Conservation (phyloP, 768 basidiomycete species). For the Tylopilus plumbeoviolaceoides region DNA sequence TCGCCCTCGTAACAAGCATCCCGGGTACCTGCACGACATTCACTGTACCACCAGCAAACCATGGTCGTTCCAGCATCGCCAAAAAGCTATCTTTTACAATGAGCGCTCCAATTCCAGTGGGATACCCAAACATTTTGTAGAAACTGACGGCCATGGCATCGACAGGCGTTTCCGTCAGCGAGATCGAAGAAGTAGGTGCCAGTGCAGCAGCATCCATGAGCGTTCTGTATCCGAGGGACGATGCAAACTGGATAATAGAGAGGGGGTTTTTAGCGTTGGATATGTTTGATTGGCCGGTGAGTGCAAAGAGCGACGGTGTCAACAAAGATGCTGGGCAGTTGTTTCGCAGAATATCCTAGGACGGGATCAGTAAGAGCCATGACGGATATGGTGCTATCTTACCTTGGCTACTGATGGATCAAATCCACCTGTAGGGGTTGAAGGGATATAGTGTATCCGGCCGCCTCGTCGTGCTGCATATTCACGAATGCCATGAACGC, state of each 20-base stretch:
- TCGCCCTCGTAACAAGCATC: constrained; percentile 54
- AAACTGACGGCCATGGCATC: constrained; percentile 84
- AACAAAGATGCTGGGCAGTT: constrained; percentile 39
- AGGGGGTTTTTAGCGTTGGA: constrained; percentile 70
- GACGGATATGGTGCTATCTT: constrained; percentile 9
- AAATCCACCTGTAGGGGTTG: constrained; percentile 62
- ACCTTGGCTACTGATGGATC: constrained; percentile 59
- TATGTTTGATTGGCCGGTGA: constrained; percentile 81
- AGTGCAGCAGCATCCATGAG: constrained; percentile 82
- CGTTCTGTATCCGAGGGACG: constrained; percentile 65
- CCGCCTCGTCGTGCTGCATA: constrained; percentile 58
- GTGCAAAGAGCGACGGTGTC: constrained; percentile 59
- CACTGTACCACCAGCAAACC: constrained; percentile 84
- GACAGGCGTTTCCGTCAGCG: constrained; percentile 60
- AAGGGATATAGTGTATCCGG: constrained; percentile 58
- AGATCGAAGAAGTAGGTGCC: constrained; percentile 66
- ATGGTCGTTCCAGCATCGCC: constrained; percentile 57
- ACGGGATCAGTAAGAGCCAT: not conserved
- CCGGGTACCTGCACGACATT: constrained; percentile 83
- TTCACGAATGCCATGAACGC: constrained; percentile 76
- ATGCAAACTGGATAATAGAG: constrained; percentile 59
- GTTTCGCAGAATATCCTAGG: constrained; percentile 49
- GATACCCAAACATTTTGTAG: constrained; percentile 90
- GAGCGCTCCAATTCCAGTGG: constrained; percentile 79
- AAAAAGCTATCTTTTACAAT: constrained; percentile 71